A percentile compares a stretch with the other conserved stretches of the same genome.
Conservation (phyloP, 176 grass and related monocot species). For the Raddia distichophylla region DNA sequence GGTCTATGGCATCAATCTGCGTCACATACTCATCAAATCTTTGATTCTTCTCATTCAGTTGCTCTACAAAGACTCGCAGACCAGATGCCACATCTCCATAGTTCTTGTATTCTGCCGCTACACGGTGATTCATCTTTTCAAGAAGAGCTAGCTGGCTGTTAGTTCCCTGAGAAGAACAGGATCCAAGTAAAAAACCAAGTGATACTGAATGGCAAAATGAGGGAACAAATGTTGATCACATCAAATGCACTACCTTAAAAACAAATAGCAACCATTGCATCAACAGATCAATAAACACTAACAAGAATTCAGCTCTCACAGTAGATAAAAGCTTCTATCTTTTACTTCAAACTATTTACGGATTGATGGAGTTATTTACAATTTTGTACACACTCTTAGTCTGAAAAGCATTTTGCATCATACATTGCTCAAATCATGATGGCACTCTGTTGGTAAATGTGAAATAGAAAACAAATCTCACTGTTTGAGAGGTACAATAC, state of each 20-base stretch:
- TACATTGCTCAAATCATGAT: conserved; percentile 14
- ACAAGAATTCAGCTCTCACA: neutral
- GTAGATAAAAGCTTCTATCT: neutral
- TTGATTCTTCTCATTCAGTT: conserved; percentile 76
- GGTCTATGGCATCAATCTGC: conserved; percentile 79
- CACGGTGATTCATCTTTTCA: conserved; percentile 80
- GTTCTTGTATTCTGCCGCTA: conserved; percentile 71
- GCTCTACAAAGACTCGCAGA: conserved; percentile 88
- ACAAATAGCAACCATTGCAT: neutral
- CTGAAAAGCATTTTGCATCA: neutral
- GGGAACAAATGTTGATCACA: neutral
- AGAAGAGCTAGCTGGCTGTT: conserved; percentile 77
- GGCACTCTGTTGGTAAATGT: neutral
- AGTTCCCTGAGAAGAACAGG: conserved; percentile 60
- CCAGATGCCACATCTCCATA: conserved; percentile 82
- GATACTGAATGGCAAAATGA: neutral
- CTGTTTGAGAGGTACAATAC: neutral
- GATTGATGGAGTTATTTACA: neutral
- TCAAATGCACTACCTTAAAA: neutral
- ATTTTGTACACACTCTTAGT: neutral
- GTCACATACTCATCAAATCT: conserved; percentile 69
- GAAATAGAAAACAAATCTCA: conserved; percentile 4
- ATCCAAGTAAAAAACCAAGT: neutral
- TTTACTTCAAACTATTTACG: conserved; percentile 1
- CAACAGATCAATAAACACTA: neutral